Evolutionary conservation across 2,329 filamentous ascomycete genomes (phyloP), one percentile per base, ranked within the genome.

Genomic region (Fusarium pilosicola): DNA sequence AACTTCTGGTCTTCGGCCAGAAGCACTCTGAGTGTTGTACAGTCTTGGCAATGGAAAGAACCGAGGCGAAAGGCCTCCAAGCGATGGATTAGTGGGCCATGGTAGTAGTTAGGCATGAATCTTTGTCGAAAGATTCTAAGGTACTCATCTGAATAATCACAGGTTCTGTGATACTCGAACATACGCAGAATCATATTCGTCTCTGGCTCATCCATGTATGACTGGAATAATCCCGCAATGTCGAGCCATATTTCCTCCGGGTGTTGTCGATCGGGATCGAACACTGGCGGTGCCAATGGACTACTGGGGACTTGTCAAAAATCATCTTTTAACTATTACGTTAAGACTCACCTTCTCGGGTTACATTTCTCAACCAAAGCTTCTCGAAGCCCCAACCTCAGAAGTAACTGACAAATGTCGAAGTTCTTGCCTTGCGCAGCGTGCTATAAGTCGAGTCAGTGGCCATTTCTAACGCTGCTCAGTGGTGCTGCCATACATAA

Each of bases 11-110:
- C 55, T 28, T 28, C 28, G 28, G 28, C 28, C 28, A 28, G 28
- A 28, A 28, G 28, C 28, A 28, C 28, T 28, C 28, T 28, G 28
- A 28, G 28, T 28, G 28, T 28, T 28, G 28, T 28, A 28, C 28
- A 8, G 7, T 28, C 28, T 30, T 30, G 28, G 3, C 28, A 30
- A 4, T 73, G 68, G 13, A 80, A 80, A 0, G 66, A 66, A 0
- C 73, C 79, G 0, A 77, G 41, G 7, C 79, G 62, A 0, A 80
- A 64, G 0, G 71, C 74, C n/a, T 80, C 79, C 2, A 79, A 28
- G 0, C 79, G 76, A 22, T 74, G 51, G 1, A 55, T 15, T 0
- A 76, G 14, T 0, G 71, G 71, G 0, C 74, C 67, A 3, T 49
- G 22, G 5, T 75, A 73, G 12, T 48, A 77, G 1, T 69, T 73